phyloP scores from a whole-genome alignment of 768 basidiomycete species.

The Pulveroboletus sp. region DNA sequence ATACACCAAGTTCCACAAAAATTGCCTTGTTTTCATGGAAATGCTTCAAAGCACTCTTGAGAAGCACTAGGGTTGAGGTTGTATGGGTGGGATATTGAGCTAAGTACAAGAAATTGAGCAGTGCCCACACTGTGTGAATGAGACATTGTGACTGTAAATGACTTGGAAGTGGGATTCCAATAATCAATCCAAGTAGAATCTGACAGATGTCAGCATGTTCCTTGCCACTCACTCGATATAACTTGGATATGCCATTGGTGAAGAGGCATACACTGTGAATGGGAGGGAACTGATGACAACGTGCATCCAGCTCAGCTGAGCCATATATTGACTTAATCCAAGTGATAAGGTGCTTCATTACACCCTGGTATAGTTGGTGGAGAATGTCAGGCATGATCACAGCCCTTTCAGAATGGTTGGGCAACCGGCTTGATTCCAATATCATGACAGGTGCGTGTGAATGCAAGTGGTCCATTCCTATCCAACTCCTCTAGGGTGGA shows the following conservation, averaged over 20 bases:
- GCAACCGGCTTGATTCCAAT: background rate
- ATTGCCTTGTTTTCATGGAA: background rate
- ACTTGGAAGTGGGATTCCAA: background rate
- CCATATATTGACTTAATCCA: background rate
- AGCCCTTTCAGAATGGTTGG: background rate
- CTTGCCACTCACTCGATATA: too few species aligned
- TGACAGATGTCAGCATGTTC: background rate
- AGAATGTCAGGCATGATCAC: background rate
- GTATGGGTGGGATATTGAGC: background rate
- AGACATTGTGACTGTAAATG: background rate
- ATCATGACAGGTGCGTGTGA: background rate
- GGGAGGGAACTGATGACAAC: background rate
- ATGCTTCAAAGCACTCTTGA: background rate
- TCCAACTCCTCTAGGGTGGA: background rate
- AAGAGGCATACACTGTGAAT: background rate
- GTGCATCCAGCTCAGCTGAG: background rate
- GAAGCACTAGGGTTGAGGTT: background rate
- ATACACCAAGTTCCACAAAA: background rate
- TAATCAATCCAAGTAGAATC: too few species aligned
- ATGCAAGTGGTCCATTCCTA: background rate
- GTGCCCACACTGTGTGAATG: background rate
- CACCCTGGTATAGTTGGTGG: background rate
- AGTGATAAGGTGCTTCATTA: background rate
- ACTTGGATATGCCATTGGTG: too few species aligned
- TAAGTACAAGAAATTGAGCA: background rate